A percentile compares a stretch with the other conserved stretches of the same genome.
Evolutionary conservation across 139 green algal genomes (phyloP).

Genomic region (Yamagishiella unicocca): DNA sequence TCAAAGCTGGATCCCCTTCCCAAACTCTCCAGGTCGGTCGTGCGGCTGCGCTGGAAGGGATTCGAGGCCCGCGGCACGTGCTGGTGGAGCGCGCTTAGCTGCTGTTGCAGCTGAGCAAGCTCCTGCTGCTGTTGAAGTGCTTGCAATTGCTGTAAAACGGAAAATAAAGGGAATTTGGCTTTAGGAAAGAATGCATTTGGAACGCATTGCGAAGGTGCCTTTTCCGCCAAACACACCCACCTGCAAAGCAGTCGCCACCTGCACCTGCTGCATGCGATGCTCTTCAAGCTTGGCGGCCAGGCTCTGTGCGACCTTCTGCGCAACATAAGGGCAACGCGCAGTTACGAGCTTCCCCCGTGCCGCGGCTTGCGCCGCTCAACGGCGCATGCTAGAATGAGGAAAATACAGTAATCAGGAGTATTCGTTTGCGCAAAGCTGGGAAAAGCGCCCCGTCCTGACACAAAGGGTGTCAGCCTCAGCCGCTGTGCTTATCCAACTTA

Average conservation of each 20-base stretch:
- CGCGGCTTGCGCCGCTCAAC: not conserved
- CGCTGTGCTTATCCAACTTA: too few relatives aligned
- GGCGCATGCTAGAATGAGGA: not conserved
- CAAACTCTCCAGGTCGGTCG: slow-evolving; percentile 20
- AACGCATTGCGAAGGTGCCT: not conserved
- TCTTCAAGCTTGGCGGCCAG: slow-evolving; percentile 36
- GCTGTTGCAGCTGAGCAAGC: slow-evolving; percentile 17
- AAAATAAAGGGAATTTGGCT: not conserved
- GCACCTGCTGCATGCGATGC: slow-evolving; percentile 31
- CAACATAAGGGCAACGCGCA: too few relatives aligned
- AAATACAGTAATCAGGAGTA: not conserved
- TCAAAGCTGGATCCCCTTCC: not conserved
- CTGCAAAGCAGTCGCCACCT: slow-evolving; percentile 26
- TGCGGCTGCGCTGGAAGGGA: slow-evolving; percentile 39
- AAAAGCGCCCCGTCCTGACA: too few relatives aligned
- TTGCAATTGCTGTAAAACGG: slow-evolving; percentile 10
- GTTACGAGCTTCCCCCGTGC: not conserved
- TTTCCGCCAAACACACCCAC: not conserved
- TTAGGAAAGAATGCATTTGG: not conserved
- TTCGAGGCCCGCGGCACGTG: not conserved
- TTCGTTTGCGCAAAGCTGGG: too few relatives aligned
- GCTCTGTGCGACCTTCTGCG: slow-evolving; percentile 34
- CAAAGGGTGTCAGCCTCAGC: not conserved
- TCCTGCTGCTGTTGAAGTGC: slow-evolving; percentile 36
- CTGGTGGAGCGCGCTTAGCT: not conserved